Percentiles rank a stretch among this genome's conserved stretches.
Evolutionary conservation across 495 filamentous ascomycete genomes (phyloP).

Genomic region (Neurospora sp.): DNA sequence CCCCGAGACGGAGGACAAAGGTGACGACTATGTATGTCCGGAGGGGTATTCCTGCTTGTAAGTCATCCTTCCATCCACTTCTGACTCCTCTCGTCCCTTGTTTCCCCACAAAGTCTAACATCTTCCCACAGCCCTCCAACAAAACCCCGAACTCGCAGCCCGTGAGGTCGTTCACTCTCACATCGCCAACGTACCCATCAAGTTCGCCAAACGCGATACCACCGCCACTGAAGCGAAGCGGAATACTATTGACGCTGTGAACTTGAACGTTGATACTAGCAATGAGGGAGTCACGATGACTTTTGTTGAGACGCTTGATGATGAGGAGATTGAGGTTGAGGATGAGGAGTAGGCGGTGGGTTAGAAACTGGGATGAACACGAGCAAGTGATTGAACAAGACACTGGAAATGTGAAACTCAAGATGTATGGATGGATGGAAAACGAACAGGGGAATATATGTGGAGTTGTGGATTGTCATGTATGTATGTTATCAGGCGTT

Average conservation of each 20-base stretch:
- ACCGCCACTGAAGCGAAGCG: neutral
- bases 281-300: constrained; percentile 40
- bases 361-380: neutral
- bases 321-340: constrained; percentile 29
- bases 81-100: too few relatives aligned
- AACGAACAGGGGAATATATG: neutral
- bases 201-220: constrained; percentile 18
- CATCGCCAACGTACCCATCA: constrained; percentile 7
- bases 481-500: neutral
- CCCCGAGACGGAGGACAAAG: constrained; percentile 28
- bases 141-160: constrained; percentile 17
- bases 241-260: constrained; percentile 31
- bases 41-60: constrained; percentile 34
- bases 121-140: constrained; percentile 22
- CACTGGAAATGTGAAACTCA: neutral
- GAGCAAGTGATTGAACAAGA: neutral
- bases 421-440: neutral
- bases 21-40: constrained; percentile 42
- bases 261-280: constrained; percentile 35
- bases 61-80: constrained; percentile 6
- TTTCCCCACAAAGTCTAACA: neutral
- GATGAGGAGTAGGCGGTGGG: neutral
- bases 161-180: constrained; percentile 19
- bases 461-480: neutral
- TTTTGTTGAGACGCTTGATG: constrained; percentile 35